phyloP scores from a whole-genome alignment of 2,329 filamentous ascomycete genomes.

The Thelonectria blattea region DNA sequence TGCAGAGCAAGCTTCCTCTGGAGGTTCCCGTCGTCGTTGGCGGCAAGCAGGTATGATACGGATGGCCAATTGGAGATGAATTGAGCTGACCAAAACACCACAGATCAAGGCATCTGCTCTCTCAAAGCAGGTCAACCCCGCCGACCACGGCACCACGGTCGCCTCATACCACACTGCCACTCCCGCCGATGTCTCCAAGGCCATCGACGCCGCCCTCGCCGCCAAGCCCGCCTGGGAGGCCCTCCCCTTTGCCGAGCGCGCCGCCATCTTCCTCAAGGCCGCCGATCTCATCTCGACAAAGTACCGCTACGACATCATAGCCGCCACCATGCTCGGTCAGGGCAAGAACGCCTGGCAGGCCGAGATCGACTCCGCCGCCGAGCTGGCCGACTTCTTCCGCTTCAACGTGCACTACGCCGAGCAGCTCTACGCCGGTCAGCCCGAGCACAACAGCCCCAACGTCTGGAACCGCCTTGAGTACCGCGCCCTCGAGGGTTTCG shows the following conservation, averaged over 20 bases:
- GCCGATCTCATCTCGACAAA: slow-evolving; percentile 89
- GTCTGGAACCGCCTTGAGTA: slow-evolving; percentile 94
- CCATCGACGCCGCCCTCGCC: slow-evolving; percentile 84
- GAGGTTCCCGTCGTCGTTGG: slow-evolving; percentile 84
- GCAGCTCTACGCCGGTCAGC: slow-evolving; percentile 88
- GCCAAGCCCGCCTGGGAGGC: slow-evolving; percentile 87
- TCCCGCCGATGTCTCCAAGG: slow-evolving; percentile 73
- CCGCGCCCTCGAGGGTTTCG: slow-evolving; percentile 89
- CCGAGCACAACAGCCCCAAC: slow-evolving; percentile 79
- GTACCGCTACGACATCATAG: slow-evolving; percentile 97
- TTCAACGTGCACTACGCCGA: slow-evolving; percentile 96
- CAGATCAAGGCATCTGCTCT: slow-evolving; percentile 71
- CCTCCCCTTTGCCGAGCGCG: slow-evolving; percentile 87
- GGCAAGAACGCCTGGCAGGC: slow-evolving; percentile 99
- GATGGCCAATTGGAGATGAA: background rate
- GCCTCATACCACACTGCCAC: slow-evolving; percentile 87
- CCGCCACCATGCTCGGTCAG: slow-evolving; percentile 92
- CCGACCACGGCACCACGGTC: slow-evolving; percentile 76
- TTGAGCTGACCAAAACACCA: background rate
- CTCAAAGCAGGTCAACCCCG: slow-evolving; percentile 79
- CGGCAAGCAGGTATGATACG: slow-evolving; percentile 71
- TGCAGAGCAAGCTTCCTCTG: slow-evolving; percentile 73
- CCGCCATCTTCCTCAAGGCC: slow-evolving; percentile 93
- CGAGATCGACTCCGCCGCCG: slow-evolving; percentile 95
- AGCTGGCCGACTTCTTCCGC: slow-evolving; percentile 89